Conservation (phyloP, 23 red algal genomes). For the Gracilaria caudata region DNA sequence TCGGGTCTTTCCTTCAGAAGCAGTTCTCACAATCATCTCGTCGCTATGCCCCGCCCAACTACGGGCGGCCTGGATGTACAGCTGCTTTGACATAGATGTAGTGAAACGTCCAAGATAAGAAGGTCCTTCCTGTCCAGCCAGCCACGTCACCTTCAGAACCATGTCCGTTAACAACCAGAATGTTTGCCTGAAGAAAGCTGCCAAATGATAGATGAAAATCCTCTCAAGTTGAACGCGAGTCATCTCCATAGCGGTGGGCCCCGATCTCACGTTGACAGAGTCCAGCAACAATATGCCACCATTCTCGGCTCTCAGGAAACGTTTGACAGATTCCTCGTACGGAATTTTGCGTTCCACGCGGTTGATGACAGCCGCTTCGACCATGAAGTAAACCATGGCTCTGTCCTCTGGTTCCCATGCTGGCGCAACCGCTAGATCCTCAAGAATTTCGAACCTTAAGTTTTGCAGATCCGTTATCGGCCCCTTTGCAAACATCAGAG, state of each 20-base stretch:
- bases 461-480: conserved; percentile 2
- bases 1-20: conserved; percentile 6
- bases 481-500: conserved; percentile 2
- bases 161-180: background rate
- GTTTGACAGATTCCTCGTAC: conserved; percentile 24
- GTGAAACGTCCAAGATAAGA: conserved; percentile 19
- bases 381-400: conserved; percentile 22
- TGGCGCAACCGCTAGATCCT: conserved; percentile 22
- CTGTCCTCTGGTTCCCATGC: conserved; percentile 10
- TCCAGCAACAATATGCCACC: conserved; percentile 12
- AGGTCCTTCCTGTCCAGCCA: background rate
- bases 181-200: background rate
- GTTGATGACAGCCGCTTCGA: conserved; percentile 24
- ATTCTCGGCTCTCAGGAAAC: conserved; percentile 2
- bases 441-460: background rate
- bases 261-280: background rate
- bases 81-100: conserved; percentile 1
- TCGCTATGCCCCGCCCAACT: conserved; percentile 11
- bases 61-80: conserved; percentile 19
- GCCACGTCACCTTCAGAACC: background rate
- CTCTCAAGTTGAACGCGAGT: conserved; percentile 14
- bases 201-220: background rate
- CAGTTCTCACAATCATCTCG: conserved; percentile 11
- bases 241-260: background rate
- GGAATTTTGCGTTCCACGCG: conserved; percentile 9